A percentile compares a stretch with the other conserved stretches of the same genome.
phyloP scores from a whole-genome alignment of 2,329 filamentous ascomycete species.

The Pestalotiopsis sp. region DNA sequence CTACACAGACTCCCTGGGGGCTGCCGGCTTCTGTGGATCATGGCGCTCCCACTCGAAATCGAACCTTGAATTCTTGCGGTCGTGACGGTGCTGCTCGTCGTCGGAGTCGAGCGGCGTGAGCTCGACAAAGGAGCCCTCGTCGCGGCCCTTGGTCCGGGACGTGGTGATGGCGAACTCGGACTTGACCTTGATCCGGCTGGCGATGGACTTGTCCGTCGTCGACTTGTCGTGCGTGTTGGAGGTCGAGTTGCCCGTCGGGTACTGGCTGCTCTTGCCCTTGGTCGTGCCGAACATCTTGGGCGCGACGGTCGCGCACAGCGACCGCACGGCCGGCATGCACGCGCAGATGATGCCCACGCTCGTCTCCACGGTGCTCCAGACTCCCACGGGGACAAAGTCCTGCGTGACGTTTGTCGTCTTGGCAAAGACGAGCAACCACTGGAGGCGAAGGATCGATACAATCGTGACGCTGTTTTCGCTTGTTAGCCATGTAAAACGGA shows the following conservation, averaged over 20 bases:
- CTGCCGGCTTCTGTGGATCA: neutral
- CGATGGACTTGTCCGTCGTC: neutral
- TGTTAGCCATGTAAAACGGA: neutral
- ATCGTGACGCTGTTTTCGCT: slow-evolving; percentile 17
- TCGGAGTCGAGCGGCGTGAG: neutral
- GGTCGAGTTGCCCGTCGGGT: neutral
- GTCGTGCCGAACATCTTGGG: neutral
- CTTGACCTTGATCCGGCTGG: neutral
- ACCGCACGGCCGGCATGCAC: slow-evolving; percentile 3
- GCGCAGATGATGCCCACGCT: slow-evolving; percentile 6
- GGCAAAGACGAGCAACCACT: slow-evolving; percentile 15
- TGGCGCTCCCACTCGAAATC: neutral
- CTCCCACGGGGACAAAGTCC: neutral
- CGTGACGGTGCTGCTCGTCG: neutral
- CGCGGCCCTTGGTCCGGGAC: neutral
- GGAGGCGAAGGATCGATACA: slow-evolving; percentile 22
- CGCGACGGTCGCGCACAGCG: neutral
- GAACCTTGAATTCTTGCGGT: neutral
- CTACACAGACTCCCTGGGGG: neutral
- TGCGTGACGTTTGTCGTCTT: slow-evolving; percentile 4
- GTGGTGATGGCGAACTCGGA: neutral
- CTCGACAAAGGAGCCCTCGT: neutral
- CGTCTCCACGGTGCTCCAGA: slow-evolving; percentile 2
- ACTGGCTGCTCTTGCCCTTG: neutral
- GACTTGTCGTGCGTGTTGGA: neutral